Conservation (phyloP, 208 protist genomes). For the Vickermania ingenoplastis region DNA sequence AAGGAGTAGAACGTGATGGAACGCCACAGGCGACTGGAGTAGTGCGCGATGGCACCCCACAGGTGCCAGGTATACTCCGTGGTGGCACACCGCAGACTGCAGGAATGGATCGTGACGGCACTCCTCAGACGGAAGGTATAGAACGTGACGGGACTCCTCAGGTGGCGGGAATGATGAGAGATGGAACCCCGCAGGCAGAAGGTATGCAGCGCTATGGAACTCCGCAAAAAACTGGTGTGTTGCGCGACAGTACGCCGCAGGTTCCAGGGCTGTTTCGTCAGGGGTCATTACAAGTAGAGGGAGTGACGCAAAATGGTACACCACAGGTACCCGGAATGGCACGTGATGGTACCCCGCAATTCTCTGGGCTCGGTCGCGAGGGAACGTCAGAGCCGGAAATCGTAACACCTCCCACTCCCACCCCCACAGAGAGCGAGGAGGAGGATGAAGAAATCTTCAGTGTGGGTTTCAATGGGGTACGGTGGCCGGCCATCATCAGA, state of each 20-base stretch:
- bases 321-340: background rate
- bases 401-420: background rate
- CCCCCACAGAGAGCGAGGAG: background rate
- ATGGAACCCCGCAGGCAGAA: background rate
- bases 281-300: background rate
- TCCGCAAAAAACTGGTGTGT: background rate
- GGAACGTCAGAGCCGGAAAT: background rate
- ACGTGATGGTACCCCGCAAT: background rate
- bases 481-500: background rate
- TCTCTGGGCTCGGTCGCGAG: background rate
- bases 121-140: background rate
- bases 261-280: background rate
- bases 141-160: background rate
- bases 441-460: background rate
- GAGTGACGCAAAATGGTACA: too few relatives aligned
- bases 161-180: background rate
- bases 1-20: background rate
- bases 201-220: background rate
- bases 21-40: background rate
- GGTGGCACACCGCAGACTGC: background rate
- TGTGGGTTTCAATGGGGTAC: background rate
- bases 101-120: background rate
- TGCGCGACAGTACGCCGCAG: background rate
- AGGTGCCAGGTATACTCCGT: background rate
- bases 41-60: background rate